Evolutionary conservation across 2,329 filamentous ascomycete genomes (phyloP), one percentile per base, ranked within the genome.

Genomic region (Epicoccum sorghinum): DNA sequence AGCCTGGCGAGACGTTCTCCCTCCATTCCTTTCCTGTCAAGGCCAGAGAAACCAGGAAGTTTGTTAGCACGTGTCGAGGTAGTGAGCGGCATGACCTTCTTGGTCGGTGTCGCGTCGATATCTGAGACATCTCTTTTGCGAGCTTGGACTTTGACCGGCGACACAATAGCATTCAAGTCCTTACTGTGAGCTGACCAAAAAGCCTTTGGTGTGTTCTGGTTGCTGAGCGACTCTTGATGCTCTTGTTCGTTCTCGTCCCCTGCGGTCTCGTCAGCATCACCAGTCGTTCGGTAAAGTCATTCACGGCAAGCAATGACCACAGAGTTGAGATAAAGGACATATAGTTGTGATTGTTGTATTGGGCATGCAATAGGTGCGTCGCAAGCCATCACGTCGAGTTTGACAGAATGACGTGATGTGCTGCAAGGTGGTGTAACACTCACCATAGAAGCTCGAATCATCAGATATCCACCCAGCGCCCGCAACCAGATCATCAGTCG

Each of bases 381-480:
- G 18, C 18, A 18, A 18, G 18, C 18, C 18, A 18, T 18, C 18
- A 18, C 18, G 18, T 18, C 18, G 18, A 18, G 29, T 27, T n/a
- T 27, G 22, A 18, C 35, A 18, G 22, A 30, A 49, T 50, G 52
- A 50, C 46, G 41, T 55, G 40, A 50, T 46, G 37, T 18, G 41
- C 10, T 42, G 25, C 33, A 32, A 33, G 22, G 27, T 32, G 36
- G 14, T 32, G 22, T 7, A 4, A 14, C 12, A 58, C 67, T 53
- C 70, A 79, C 78, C 78, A 52, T 76, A 76, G 63, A 79, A 79
- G 61, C 72, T 75, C 24, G 77, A 78, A 18, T 80, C 78, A 53
- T 79, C 77, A 5, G 68, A 73, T 30, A 77, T 67, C 61, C 69
- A 75, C 27, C 69, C 74, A 24, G 71, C 61, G 4, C 63, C 70